A percentile compares a stretch with the other conserved stretches of the same genome.
These are phyloP conservation scores for Colletotrichum sp. DNA, from an alignment of 2,329 filamentous ascomycete species.

Conservation along the genomic window DNA sequence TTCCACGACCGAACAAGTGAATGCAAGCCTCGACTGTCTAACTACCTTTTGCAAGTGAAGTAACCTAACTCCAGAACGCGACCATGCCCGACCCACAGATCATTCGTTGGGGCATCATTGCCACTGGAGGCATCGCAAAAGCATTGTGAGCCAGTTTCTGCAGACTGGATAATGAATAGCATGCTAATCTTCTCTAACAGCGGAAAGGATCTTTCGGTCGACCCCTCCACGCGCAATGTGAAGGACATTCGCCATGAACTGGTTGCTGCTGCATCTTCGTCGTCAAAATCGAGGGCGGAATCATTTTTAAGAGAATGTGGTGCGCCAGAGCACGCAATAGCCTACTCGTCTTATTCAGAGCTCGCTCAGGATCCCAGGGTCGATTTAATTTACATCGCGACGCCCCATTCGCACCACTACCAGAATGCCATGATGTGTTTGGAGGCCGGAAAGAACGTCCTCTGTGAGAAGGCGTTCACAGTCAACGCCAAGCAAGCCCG, in stretches of 20 bases:
- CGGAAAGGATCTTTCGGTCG: constrained; percentile 77
- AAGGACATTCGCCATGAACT: constrained; percentile 78
- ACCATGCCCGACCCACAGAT: constrained; percentile 51
- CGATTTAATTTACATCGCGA: constrained; percentile 88
- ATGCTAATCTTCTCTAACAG: constrained; percentile 53
- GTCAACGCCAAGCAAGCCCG: constrained; percentile 80
- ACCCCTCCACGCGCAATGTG: constrained; percentile 73
- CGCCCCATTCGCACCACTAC: constrained; percentile 92
- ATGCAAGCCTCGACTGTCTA: fast-evolving
- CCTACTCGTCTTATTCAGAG: constrained; percentile 83
- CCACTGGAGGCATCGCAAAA: constrained; percentile 64
- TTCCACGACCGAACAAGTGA: fast-evolving
- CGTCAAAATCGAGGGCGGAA: constrained; percentile 70
- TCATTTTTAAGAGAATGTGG: constrained; percentile 69
- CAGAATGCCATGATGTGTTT: constrained; percentile 88
- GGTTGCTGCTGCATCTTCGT: constrained; percentile 84
- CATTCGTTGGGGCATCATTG: constrained; percentile 65
- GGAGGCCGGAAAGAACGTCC: constrained; percentile 82
- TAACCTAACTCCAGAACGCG: neutral
- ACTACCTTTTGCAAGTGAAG: neutral
- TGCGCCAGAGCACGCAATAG: constrained; percentile 69
- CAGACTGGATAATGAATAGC: neutral
- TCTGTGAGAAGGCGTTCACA: constrained; percentile 91
- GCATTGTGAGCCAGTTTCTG: constrained; percentile 41
- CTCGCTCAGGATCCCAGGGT: constrained; percentile 80